Evolutionary conservation across 345 rosid genomes (phyloP), one percentile per base, ranked within the genome.

Genomic region (Camelina laxa): DNA sequence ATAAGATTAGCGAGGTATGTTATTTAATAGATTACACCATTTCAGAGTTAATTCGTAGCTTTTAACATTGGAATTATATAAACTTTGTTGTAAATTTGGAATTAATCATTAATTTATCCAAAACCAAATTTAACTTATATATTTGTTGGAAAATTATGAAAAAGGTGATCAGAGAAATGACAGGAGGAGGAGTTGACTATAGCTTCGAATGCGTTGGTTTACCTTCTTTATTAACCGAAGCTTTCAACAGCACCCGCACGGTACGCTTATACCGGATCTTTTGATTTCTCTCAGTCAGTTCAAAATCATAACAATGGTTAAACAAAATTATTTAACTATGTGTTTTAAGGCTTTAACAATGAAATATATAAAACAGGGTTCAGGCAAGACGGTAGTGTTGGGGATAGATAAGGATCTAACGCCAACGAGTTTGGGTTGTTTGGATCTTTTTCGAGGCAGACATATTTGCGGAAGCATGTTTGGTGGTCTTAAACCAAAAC

Each of bases 141-240:
- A 5, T 20, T n/a, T 54, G 50, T 54, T 42, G 54, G 22, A 24
- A 13, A 31, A 30, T 21, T 13, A 10, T 20, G 36, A n/a, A 61
- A 67, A 62, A 87, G 94, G 88, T 87, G 14, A 84, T 87, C 14
- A 82, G 63, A 72, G 87, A 86, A 74, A 82, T 84, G 77, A 84
- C 95, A 15, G 79, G 79, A 14, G 88, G 85, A 14, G 97, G 93
- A 42, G 92, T 85, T 9, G 95, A 91, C 73, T 91, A 84, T 38
- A 84, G 90, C 82, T 91, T 91, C 21, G 95, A 87, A 73, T 89
- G 95, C 73, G 73, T 88, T 67, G 94, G 97, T 13, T 65, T 75
- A 65, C 58, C 87, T 12, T 79, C 88, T 0, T 35, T 77, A 3
- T 67, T 81, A 85, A 47, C 49, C 4, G 89, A 85, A 0, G 91